Base-by-base conservation (phyloP, 225 moss, liverwort and hornwort species). In the Bryoerythrophyllum caledonicum region DNA sequence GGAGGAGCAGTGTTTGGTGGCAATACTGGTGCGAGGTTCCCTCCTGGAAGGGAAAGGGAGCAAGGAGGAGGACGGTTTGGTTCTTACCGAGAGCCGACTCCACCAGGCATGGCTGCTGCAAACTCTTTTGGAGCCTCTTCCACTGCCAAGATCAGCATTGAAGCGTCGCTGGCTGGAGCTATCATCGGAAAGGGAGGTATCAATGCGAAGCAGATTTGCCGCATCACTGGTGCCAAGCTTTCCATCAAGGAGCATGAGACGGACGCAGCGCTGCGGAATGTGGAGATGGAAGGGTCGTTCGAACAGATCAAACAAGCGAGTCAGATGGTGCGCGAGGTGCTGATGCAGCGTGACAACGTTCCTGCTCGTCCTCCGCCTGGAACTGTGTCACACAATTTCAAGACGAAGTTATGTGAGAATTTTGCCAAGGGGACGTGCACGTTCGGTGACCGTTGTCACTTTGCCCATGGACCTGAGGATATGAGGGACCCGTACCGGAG, bases 251-350 rank as follows among this genome's bases (percentile, higher is more conserved):
- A 99, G 56, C 99, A 99, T 5, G 99, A 99, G 76, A 84, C 95
- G 4, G 99, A 95, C 41, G 65, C 86, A 2, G 70, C 69, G 8
- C 46, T 99, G 76, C 79, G 99, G 12, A 99, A 99, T 25, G 99
- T 99, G 4, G 99, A 99, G 68, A 99, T 99, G 99, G 99, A 99
- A 72, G 99, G 99, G 0, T 93, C 93, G 21, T 95, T 99, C 75
- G 99, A 99, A 56, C 99, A 99, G 82, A 99, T 99, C 67, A 93
- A 99, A 79, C 94, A 97, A 65, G 97, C 99, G 26, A 95, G 95
- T 74, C 89, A 91, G 62, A 99, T 99, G 99, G 99, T 99, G 32
- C 93, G 99, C 24, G 93, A 99, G 68, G 99, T 99, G 69, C 84
- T 99, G 32, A 92, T 99, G 86, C 91, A 99, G 51, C 91, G 99